Evolutionary conservation across 306 rosid species (phyloP).

Genomic region (Castanopsis chinensis): DNA sequence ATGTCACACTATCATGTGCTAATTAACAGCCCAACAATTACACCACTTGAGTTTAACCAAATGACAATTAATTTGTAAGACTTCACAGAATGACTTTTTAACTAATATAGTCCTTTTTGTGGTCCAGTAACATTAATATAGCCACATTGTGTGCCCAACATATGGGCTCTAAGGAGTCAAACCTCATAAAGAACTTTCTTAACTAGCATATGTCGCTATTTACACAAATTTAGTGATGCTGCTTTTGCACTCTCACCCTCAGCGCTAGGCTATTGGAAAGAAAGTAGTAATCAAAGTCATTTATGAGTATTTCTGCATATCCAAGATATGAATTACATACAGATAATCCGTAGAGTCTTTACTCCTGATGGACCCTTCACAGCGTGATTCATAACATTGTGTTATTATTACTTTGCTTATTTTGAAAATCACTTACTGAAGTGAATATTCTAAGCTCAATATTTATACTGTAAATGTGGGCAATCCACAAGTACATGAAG

Average conservation of each 20-base stretch:
- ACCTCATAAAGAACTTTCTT: no score
- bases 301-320: not conserved
- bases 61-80: no score
- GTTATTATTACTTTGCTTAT: not conserved
- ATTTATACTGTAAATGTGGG: not conserved
- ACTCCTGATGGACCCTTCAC: not conserved
- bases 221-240: no score
- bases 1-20: no score
- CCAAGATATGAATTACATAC: not conserved
- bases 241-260: not conserved
- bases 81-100: no score
- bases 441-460: not conserved
- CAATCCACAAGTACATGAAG: not conserved
- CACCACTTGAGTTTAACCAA: no score
- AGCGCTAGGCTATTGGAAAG: not conserved
- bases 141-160: no score
- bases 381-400: not conserved
- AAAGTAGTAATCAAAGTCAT: not conserved
- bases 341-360: not conserved
- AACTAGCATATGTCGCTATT: no score
- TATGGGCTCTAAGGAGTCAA: no score
- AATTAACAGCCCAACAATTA: no score
- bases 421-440: not conserved
- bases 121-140: no score
- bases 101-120: no score